Conservation (phyloP, 2,329 filamentous ascomycete species). For the Corinectria fuckeliana region DNA sequence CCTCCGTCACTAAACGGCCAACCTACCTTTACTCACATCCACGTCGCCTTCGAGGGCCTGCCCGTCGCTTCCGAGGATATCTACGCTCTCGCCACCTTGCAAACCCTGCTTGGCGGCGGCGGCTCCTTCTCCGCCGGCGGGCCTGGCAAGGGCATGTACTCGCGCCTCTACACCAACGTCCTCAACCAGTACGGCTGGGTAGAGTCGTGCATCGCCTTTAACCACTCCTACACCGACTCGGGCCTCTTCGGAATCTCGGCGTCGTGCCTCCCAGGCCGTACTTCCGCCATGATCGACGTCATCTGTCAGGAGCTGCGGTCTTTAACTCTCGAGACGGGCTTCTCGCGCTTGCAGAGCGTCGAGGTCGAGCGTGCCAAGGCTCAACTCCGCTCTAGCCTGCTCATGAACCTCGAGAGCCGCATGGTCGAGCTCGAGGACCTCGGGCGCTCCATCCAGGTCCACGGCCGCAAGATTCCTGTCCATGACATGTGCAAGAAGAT, state of each 20-base stretch:
- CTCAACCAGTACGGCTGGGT: slow-evolving; percentile 98
- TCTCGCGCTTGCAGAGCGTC: slow-evolving; percentile 70
- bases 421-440: slow-evolving; percentile 99
- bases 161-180: slow-evolving; percentile 94
- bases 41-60: slow-evolving; percentile 93
- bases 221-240: slow-evolving; percentile 95
- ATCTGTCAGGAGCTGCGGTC: slow-evolving; percentile 90
- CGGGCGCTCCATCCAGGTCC: slow-evolving; percentile 94
- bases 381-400: slow-evolving; percentile 83
- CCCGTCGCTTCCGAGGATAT: slow-evolving; percentile 92
- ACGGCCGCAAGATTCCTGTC: slow-evolving; percentile 89
- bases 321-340: slow-evolving; percentile 78
- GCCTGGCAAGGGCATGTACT: slow-evolving; percentile 99
- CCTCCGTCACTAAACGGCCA: slow-evolving; percentile 76
- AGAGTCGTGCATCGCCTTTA: slow-evolving; percentile 93
- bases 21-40: slow-evolving; percentile 87
- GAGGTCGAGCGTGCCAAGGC: slow-evolving; percentile 97
- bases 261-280: slow-evolving; percentile 79
- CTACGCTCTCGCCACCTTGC: slow-evolving; percentile 92
- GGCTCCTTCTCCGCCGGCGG: slow-evolving; percentile 97
- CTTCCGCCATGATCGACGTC: slow-evolving; percentile 86
- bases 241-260: slow-evolving; percentile 94
- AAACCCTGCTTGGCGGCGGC: slow-evolving; percentile 93
- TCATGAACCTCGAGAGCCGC: slow-evolving; percentile 97
- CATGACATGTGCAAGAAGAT: slow-evolving; percentile 92